Evolutionary conservation across 805 yeast genomes (phyloP).

Genomic region (Debaryomyces tyrocola): DNA sequence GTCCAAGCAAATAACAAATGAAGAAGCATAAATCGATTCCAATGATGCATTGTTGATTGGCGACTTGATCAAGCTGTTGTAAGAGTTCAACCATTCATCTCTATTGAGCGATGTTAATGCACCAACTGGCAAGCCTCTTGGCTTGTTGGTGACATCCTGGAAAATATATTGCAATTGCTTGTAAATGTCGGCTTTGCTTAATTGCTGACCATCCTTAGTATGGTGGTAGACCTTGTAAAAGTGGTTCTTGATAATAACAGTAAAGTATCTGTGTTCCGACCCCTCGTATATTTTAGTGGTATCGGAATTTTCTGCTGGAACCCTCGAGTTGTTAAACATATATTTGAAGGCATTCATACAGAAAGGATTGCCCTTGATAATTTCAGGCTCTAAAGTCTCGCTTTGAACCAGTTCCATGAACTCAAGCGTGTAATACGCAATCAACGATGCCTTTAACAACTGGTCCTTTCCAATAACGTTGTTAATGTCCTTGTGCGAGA

Average conservation of each 20-base stretch:
- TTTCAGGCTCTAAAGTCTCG: slow-evolving; percentile 79
- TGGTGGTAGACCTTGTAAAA: slow-evolving; percentile 77
- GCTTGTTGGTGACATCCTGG: slow-evolving; percentile 27
- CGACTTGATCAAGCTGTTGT: slow-evolving; percentile 54
- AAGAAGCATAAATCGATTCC: slow-evolving; percentile 68
- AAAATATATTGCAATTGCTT: slow-evolving; percentile 57
- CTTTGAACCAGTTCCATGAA: slow-evolving; percentile 67
- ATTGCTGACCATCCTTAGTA: slow-evolving; percentile 36
- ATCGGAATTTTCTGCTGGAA: slow-evolving; percentile 70
- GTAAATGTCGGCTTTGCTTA: slow-evolving; percentile 51
- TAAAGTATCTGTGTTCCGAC: slow-evolving; percentile 60
- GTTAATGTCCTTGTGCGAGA: slow-evolving; percentile 69
- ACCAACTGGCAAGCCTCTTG: slow-evolving; percentile 63
- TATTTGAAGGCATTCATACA: slow-evolving; percentile 92
- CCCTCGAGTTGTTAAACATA: slow-evolving; percentile 88
- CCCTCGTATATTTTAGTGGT: slow-evolving; percentile 53
- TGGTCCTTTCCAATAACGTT: slow-evolving; percentile 63
- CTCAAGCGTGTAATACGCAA: slow-evolving; percentile 64
- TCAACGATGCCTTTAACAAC: slow-evolving; percentile 70
- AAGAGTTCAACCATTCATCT: slow-evolving; percentile 71
- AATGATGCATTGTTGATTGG: slow-evolving; percentile 64
- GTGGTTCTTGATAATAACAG: slow-evolving; percentile 73
- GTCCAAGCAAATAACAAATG: slow-evolving; percentile 83
- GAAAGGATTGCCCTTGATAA: slow-evolving; percentile 73
- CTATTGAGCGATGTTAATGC: slow-evolving; percentile 81